Percentiles rank a stretch among this genome's conserved stretches.
Conservation (phyloP, 768 basidiomycete species). For the Mycena olivaceomarginata region DNA sequence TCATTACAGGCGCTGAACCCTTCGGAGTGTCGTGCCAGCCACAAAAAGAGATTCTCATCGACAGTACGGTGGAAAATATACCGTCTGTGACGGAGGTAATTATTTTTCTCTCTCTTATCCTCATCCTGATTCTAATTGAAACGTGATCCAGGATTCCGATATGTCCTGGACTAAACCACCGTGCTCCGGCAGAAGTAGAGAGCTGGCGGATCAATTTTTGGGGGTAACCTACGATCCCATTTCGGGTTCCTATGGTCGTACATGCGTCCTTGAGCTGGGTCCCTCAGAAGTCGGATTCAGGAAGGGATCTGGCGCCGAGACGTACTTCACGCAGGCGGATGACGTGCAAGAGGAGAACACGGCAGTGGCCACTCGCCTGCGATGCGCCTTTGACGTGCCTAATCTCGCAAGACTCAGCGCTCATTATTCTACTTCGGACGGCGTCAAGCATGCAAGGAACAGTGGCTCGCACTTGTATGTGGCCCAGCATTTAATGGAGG, state of each 20-base stretch:
- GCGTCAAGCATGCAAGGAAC: slow-evolving; percentile 9
- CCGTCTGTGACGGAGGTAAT: slow-evolving; percentile 9
- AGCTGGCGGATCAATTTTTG: slow-evolving; percentile 26
- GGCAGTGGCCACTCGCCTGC: slow-evolving; percentile 13
- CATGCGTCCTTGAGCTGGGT: slow-evolving; percentile 22
- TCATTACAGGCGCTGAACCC: slow-evolving; percentile 24
- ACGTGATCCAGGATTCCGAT: slow-evolving; percentile 7
- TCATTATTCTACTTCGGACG: slow-evolving; percentile 29
- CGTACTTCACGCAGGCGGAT: slow-evolving; percentile 16
- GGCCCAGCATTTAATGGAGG: slow-evolving; percentile 11
- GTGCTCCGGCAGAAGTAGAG: slow-evolving; percentile 4
- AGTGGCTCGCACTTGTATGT: slow-evolving; percentile 22
- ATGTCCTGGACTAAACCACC: slow-evolving; percentile 3
- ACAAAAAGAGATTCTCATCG: slow-evolving; percentile 12
- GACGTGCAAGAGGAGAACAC: slow-evolving; percentile 8
- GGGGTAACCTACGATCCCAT: slow-evolving; percentile 29
- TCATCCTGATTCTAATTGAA: slow-evolving; percentile 1
- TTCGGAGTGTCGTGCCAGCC: background rate
- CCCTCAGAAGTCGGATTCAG: slow-evolving; percentile 13
- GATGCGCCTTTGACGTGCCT: slow-evolving; percentile 22
- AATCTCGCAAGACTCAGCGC: slow-evolving; percentile 16
- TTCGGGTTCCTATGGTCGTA: slow-evolving; percentile 22
- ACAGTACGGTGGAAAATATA: background rate
- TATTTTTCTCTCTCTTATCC: background rate
- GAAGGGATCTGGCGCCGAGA: slow-evolving; percentile 1